Evolutionary conservation across 768 basidiomycete species (phyloP), one percentile per base, ranked within the genome.

Genomic region (Cystofilobasidium ferigula): DNA sequence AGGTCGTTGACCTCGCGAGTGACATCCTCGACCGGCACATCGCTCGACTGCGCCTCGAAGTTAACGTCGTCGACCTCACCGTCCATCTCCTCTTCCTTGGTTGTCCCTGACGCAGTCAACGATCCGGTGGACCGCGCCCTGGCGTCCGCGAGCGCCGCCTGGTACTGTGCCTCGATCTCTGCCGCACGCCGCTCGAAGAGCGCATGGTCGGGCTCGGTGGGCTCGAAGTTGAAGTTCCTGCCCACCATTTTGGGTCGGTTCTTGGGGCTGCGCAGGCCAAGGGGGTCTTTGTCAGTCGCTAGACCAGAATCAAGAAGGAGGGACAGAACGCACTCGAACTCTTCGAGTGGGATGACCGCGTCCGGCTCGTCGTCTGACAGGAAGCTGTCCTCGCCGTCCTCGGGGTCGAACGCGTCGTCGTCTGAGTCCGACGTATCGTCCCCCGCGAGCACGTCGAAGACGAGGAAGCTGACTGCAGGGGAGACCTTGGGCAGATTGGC

Each of bases 331-430:
- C 40, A 59, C 57, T 42, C 14, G 9, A 59, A 42, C 57, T 59
- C 57, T 2, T 59, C 57, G 3, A 28, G 36, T 3, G 36, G n/a
- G 24, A 59, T 59, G 36, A 59, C 36, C 26, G 38, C 36, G 24
- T 59, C 57, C 40, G 36, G 36, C 8, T 59, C 57, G 24, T 59
- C 57, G 57, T 59, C 57, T 12, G 57, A 59, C 7, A 40, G 14
- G 10, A 42, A 40, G 26, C 26, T 28, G 57, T 59, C 40, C 5
- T 59, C 57, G n/a, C n/a, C n/a, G 38, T 38, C 35, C 12, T 42
- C 7, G 35, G 26, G 40, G 38, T 40, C 36, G 38, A 59, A 59
- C 57, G 40, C 57, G n/a, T 43, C 57, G 26, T 59, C 57, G 9
- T 38, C 35, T 8, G 6, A 6, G 36, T 40, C 57, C 38, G n/a